Evolutionary conservation across 371 early-diverging fungal genomes (phyloP).

Genomic region (Circinella umbellata): DNA sequence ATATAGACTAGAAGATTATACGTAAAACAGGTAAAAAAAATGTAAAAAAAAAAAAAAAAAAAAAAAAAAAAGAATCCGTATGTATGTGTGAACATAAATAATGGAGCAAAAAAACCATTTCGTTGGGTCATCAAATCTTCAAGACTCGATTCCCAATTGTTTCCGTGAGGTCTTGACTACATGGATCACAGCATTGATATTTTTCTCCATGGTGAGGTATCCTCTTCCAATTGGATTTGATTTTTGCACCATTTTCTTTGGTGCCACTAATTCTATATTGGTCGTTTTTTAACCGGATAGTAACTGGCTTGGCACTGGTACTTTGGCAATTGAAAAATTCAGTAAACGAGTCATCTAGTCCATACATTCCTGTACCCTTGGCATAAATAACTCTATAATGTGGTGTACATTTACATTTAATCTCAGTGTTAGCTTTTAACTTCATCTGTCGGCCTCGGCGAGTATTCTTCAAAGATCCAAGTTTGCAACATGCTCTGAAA

Average conservation of each 20-base stretch:
- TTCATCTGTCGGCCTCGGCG: background rate
- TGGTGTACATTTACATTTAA: background rate
- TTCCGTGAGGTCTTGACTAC: background rate
- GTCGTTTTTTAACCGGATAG: background rate
- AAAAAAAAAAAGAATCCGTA: too few species aligned
- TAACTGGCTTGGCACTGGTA: background rate
- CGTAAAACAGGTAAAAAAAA: too few species aligned
- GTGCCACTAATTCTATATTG: slow-evolving; percentile 5
- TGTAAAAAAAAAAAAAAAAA: too few species aligned
- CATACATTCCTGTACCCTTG: background rate
- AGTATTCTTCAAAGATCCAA: background rate
- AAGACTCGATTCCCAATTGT: background rate
- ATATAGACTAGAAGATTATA: too few species aligned
- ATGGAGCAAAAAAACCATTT: too few species aligned
- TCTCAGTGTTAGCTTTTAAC: background rate
- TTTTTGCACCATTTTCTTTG: background rate
- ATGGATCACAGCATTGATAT: background rate
- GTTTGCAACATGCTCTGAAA: too few species aligned
- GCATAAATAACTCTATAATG: background rate
- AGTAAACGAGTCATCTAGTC: background rate
- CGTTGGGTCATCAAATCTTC: too few species aligned
- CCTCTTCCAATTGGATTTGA: background rate
- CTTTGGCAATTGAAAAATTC: background rate
- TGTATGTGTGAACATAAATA: too few species aligned
- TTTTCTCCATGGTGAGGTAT: background rate